These are phyloP conservation scores for Psilocybe subaeruginosa DNA, from an alignment of 768 basidiomycete genomes.

Conservation along the genomic window DNA sequence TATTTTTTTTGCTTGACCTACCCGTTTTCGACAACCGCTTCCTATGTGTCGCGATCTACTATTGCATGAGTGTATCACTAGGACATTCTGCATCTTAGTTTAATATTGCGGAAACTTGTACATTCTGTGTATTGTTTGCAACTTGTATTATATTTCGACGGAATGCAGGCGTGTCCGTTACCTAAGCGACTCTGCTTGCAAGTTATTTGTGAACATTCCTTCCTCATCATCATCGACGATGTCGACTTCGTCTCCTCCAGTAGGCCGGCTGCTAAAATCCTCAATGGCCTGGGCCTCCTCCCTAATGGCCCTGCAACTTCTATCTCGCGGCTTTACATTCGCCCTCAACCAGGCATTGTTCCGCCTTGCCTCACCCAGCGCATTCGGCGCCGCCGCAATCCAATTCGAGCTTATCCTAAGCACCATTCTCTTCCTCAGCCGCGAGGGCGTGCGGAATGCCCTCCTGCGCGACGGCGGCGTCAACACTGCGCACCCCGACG, in stretches of 20 bases:
- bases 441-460: slow-evolving; percentile 92
- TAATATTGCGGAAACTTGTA: slow-evolving; percentile 17
- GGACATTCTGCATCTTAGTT: slow-evolving; percentile 9
- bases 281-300: slow-evolving; percentile 54
- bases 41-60: slow-evolving; percentile 1
- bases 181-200: neutral
- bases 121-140: slow-evolving; percentile 13
- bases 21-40: neutral
- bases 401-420: slow-evolving; percentile 92
- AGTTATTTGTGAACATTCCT: neutral
- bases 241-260: slow-evolving; percentile 3
- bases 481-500: slow-evolving; percentile 2
- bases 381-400: slow-evolving; percentile 89
- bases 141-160: slow-evolving; percentile 13
- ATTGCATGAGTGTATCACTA: slow-evolving; percentile 20
- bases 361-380: slow-evolving; percentile 80
- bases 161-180: neutral
- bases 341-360: slow-evolving; percentile 86
- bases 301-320: slow-evolving; percentile 84
- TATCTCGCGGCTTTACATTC: slow-evolving; percentile 87
- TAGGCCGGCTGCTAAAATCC: slow-evolving; percentile 26
- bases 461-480: slow-evolving; percentile 56
- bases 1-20: neutral
- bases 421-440: slow-evolving; percentile 87
- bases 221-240: neutral